Percentiles rank a stretch among this genome's conserved stretches.
Evolutionary conservation across 2,329 filamentous ascomycete species (phyloP).

Genomic region (Stemphylium vesicarium): DNA sequence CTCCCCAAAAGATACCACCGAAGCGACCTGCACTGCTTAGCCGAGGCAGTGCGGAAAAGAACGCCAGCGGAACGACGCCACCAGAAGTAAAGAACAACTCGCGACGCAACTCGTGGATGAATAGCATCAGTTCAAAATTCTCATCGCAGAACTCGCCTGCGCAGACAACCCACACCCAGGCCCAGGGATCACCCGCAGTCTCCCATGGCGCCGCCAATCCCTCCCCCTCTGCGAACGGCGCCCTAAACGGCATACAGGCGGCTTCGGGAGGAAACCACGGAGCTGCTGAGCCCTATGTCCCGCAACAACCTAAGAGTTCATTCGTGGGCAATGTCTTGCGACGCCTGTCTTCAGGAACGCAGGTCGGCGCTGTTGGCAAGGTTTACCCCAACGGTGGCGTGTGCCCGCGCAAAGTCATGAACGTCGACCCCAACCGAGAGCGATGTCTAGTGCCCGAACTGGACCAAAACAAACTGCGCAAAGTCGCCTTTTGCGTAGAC

Average conservation of each 20-base stretch:
- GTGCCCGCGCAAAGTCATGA: conserved; percentile 81
- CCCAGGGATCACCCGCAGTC: conserved; percentile 44
- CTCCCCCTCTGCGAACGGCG: conserved; percentile 55
- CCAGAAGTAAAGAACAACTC: conserved; percentile 37
- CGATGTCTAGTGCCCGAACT: conserved; percentile 81
- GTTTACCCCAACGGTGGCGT: conserved; percentile 68
- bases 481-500: conserved; percentile 95
- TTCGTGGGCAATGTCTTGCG: conserved; percentile 83
- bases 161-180: conserved; percentile 42
- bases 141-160: conserved; percentile 61
- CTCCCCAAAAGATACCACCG: conserved; percentile 36
- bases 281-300: conserved; percentile 67
- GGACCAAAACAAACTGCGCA: conserved; percentile 77
- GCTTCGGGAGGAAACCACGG: conserved; percentile 36
- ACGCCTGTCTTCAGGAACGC: conserved; percentile 71
- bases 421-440: conserved; percentile 80
- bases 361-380: conserved; percentile 56
- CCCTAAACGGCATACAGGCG: conserved; percentile 49
- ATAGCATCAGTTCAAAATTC: conserved; percentile 91
- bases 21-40: conserved; percentile 53
- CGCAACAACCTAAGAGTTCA: conserved; percentile 76
- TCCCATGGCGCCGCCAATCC: conserved; percentile 57
- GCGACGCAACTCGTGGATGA: conserved; percentile 86
- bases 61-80: conserved; percentile 32
- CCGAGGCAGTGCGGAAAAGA: conserved; percentile 50